A percentile compares a stretch with the other conserved stretches of the same genome.
Evolutionary conservation across 2,329 filamentous ascomycete species (phyloP).

Genomic region (Basipetospora chlamydospora): DNA sequence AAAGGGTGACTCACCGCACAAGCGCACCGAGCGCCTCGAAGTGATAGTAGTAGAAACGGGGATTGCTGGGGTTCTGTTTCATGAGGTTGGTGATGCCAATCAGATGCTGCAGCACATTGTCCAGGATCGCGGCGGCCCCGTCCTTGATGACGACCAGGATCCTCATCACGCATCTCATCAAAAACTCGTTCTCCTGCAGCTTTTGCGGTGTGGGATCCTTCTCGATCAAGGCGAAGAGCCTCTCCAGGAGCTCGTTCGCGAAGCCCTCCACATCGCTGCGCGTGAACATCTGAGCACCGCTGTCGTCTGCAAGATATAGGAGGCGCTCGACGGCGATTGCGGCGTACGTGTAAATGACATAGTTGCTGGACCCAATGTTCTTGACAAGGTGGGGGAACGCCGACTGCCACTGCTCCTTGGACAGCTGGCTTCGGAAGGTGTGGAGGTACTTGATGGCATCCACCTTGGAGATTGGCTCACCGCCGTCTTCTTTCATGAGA

Average conservation of each 20-base stretch:
- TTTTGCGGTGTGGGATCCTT: constrained; percentile 75
- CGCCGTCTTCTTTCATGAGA: constrained; percentile 52
- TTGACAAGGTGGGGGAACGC: constrained; percentile 84
- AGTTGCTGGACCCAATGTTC: constrained; percentile 78
- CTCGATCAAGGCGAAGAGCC: constrained; percentile 84
- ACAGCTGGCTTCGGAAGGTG: constrained; percentile 88
- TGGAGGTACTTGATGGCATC: constrained; percentile 98
- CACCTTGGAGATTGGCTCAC: constrained; percentile 81
- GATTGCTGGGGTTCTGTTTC: constrained; percentile 89
- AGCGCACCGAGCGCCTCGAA: constrained; percentile 90
- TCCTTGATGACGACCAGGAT: constrained; percentile 90
- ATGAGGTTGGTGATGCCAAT: constrained; percentile 85
- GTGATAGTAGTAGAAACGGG: constrained; percentile 95
- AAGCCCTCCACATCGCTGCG: constrained; percentile 65
- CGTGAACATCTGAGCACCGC: constrained; percentile 64
- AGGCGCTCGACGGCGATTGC: constrained; percentile 93
- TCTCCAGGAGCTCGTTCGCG: constrained; percentile 72
- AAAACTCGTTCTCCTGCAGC: constrained; percentile 95
- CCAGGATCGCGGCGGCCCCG: constrained; percentile 56
- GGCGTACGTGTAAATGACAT: constrained; percentile 95
- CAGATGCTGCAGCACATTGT: constrained; percentile 69
- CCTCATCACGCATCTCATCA: constrained; percentile 98
- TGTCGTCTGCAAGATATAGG: constrained; percentile 65
- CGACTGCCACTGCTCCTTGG: constrained; percentile 79
- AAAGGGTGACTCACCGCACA: constrained; percentile 37